These are phyloP conservation scores for Vigna mungo DNA, from an alignment of 306 rosid species.

Conservation along the genomic window DNA sequence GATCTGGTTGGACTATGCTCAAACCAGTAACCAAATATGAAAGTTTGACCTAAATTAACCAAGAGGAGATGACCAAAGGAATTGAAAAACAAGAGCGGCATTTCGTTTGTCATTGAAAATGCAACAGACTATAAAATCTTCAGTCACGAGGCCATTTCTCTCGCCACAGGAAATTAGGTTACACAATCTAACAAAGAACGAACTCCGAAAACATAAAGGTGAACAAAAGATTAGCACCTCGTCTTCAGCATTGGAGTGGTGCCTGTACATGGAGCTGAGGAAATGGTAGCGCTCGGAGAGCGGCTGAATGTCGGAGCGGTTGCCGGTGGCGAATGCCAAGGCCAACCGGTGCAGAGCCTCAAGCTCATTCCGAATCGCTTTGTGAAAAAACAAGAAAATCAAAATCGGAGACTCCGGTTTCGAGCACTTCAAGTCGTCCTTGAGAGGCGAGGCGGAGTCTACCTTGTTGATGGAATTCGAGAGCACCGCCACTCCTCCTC, in stretches of 20 bases:
- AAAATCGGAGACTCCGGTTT: slow-evolving; percentile 79
- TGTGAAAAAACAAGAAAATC: slow-evolving; percentile 86
- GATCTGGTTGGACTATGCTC: background rate
- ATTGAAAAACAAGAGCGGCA: slow-evolving; percentile 33
- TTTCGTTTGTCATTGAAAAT: slow-evolving; percentile 26
- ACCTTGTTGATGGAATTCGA: slow-evolving; percentile 68
- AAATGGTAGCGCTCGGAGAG: slow-evolving; percentile 81
- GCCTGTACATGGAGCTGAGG: slow-evolving; percentile 82
- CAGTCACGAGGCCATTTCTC: slow-evolving; percentile 25
- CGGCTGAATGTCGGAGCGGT: slow-evolving; percentile 70
- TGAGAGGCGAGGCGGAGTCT: slow-evolving; percentile 64
- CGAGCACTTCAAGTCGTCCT: slow-evolving; percentile 58
- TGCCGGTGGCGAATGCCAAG: slow-evolving; percentile 86
- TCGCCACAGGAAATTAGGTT: background rate
- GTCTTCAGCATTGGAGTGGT: slow-evolving; percentile 98
- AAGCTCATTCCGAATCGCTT: slow-evolving; percentile 92
- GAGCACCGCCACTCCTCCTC: slow-evolving; percentile 82
- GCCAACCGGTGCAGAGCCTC: slow-evolving; percentile 85
- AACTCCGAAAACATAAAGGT: background rate
- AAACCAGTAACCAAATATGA: slow-evolving; percentile 22
- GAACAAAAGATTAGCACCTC: slow-evolving; percentile 66
- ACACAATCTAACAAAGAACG: slow-evolving; percentile 17
- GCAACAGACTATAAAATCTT: slow-evolving; percentile 30
- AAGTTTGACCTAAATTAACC: slow-evolving; percentile 43
- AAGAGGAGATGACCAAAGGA: slow-evolving; percentile 12